Base-by-base conservation (phyloP, 2,329 filamentous ascomycete genomes). In the Fonsecaea pedrosoi region DNA sequence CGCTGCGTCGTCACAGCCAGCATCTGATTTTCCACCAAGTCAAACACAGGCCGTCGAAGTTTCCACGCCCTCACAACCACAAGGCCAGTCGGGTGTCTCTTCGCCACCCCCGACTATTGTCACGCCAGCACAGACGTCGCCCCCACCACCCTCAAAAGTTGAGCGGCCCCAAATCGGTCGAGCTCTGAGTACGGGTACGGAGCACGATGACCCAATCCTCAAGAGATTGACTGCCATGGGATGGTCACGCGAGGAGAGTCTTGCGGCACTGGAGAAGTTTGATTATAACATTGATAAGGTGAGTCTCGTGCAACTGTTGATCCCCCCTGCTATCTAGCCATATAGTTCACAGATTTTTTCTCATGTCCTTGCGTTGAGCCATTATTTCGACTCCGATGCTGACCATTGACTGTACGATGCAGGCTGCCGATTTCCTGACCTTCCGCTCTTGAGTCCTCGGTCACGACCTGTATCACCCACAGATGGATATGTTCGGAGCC, bases 281-380 rank as follows among this genome's bases (percentile, higher is more conserved):
- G 93, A 98, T 81, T 97, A 98, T 80, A 95, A 97, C 78, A 85
- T 97, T 77, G 93, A 97, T 80, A 92, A 92, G 87, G 94, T 97
- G 81, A 81, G 88, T 82, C 48, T 35, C 42, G 48, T 12, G 40
- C 54, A n/a, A 18, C 9, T 18, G 4, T 15, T n/a, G 4, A 6
- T 8, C 53, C 15, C 30, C 15, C 15, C n/a, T 10, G 21, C 7
- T 30, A 30, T 15, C 13, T 4, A 34, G 42, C 5, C 10, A 13
- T 13, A 18, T 35, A 9, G 18, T 50, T 15, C 45, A 13, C 18
- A 13, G 25, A 30, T 10, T 50, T 25, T 25, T 50, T 50, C 4
- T 6, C 18, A 12, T 30, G 12, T 30, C 9, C 21, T 25, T 50
- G 45, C 8, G 5, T 38, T 35, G 54, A 38, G 12, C 30, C 34